Conservation (phyloP, 2,329 filamentous ascomycete species). For the Sclerotinia nivalis region DNA sequence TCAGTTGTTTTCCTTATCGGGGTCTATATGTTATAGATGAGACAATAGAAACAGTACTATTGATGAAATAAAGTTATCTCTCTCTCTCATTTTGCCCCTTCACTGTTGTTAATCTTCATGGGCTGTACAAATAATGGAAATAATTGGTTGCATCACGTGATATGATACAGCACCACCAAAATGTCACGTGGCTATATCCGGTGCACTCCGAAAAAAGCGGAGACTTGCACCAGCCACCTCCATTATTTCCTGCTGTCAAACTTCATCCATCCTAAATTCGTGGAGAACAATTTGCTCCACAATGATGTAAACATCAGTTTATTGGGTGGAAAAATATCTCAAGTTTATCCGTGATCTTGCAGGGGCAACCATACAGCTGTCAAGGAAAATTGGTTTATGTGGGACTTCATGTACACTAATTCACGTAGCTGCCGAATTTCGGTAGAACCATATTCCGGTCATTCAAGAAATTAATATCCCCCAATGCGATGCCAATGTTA, state of each 20-base stretch:
- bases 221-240: constrained; percentile 15
- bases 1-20: too few relatives aligned
- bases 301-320: not conserved
- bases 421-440: not conserved
- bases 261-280: not conserved
- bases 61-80: too few relatives aligned
- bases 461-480: not conserved
- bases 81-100: too few relatives aligned
- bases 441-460: constrained; percentile 6
- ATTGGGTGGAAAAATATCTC: constrained; percentile 8
- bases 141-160: not conserved
- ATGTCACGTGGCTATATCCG: too few relatives aligned
- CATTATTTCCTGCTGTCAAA: constrained; percentile 10
- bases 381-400: not conserved
- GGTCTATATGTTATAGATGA: too few relatives aligned
- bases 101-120: too few relatives aligned
- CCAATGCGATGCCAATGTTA: not conserved
- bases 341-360: constrained; percentile 1
- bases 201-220: not conserved
- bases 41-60: too few relatives aligned
- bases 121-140: too few relatives aligned
- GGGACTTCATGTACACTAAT: not conserved
- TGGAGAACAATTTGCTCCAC: not conserved
- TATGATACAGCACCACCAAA: not conserved
- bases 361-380: not conserved